Conservation (phyloP, 441 rosid genomes). For the Adansonia rubrostipa region DNA sequence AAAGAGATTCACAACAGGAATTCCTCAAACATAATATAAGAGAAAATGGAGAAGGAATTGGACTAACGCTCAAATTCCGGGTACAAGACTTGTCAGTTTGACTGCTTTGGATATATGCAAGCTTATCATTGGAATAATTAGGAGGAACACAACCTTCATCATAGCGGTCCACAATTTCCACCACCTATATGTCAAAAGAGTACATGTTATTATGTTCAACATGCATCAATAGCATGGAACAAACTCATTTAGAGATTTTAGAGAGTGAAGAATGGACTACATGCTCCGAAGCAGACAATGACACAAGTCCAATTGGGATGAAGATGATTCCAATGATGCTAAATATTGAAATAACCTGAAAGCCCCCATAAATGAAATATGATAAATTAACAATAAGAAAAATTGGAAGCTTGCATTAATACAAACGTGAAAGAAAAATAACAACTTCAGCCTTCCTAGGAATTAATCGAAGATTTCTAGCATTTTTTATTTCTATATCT, state of each 20-base stretch:
- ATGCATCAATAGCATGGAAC: neutral
- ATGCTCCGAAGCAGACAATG: conserved; percentile 51
- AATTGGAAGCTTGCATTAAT: neutral
- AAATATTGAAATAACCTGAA: conserved; percentile 53
- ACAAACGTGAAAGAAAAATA: conserved; percentile 16
- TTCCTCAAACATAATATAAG: conserved; percentile 7
- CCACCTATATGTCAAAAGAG: conserved; percentile 37
- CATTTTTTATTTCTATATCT: too few species aligned
- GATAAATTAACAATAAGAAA: neutral
- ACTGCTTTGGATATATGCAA: conserved; percentile 41
- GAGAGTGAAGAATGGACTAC: conserved; percentile 35
- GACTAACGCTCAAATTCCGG: conserved; percentile 47
- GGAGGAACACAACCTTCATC: conserved; percentile 49
- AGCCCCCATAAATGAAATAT: neutral
- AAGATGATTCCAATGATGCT: conserved; percentile 47
- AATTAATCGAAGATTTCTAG: neutral
- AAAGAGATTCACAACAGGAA: neutral
- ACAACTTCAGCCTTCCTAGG: neutral
- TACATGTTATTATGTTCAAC: neutral
- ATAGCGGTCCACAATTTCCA: conserved; percentile 54
- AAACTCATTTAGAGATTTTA: neutral
- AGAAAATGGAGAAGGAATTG: neutral
- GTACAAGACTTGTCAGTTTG: conserved; percentile 48
- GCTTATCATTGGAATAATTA: conserved; percentile 29
- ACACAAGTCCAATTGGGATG: conserved; percentile 55